Evolutionary conservation across 495 filamentous ascomycete genomes (phyloP), one percentile per base, ranked within the genome.

Genomic region (Xylaria nigripes): DNA sequence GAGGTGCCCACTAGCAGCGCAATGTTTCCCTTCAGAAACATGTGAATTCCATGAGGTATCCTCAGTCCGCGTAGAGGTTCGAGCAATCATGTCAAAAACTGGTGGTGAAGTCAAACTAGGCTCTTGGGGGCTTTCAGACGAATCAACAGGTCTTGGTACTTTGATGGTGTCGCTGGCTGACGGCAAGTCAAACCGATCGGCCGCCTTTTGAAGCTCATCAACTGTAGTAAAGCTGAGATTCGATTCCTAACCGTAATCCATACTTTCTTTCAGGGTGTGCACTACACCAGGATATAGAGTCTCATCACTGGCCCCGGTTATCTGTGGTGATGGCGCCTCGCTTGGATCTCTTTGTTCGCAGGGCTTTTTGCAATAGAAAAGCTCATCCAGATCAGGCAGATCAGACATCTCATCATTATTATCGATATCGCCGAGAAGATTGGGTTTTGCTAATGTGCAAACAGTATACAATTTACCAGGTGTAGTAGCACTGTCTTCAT

Each of bases 311-410:
- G 61, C n/a, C 51, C 61, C 8, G 59, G 45, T 16, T 64, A 41
- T 6, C 59, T 72, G 59, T 66, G 62, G 49, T 72, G 72, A 29
- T 51, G 69, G 29, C 54, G 51, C 7, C 54, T 62, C n/a, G 23
- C 51, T 46, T 49, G 27, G 32, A 65, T 68, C 12, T 3, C 18
- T 15, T 19, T 38, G 27, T n/a, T 49, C 15, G 13, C 18, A 0
- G 22, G 25, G 5, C 13, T 36, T 40, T 6, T n/a, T 45, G 21
- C 23, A 13, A 38, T 15, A n/a, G 6, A 63, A 19, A 40, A 67
- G 18, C 3, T 23, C 55, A 12, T 67, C 51, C 40, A 65, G 7
- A 18, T 63, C 62, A 18, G 62, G 65, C 0, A 65, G 46, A 34
- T 67, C 64, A 12, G 58, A 56, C 19, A 60, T 54, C 4, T 52